phyloP scores from a whole-genome alignment of 2,329 filamentous ascomycete genomes.

The Fusarium floridanum region DNA sequence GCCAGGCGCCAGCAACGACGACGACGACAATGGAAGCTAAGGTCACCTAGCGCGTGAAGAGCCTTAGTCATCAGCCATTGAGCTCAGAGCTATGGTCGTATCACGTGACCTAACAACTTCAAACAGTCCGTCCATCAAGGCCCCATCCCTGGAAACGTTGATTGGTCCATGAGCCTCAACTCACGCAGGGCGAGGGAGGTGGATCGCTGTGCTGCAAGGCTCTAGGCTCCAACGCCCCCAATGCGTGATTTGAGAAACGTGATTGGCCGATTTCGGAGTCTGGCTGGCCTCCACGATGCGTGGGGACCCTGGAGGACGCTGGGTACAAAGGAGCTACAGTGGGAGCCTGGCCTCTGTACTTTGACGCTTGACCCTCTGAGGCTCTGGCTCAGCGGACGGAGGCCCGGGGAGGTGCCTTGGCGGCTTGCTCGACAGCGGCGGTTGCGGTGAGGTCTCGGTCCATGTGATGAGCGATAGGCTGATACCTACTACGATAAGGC shows the following conservation, averaged over 20 bases:
- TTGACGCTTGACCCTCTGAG: conserved; percentile 31
- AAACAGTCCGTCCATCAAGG: conserved; percentile 6
- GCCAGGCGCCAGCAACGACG: conserved; percentile 48
- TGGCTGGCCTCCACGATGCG: conserved; percentile 11
- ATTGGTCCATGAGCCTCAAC: conserved; percentile 30
- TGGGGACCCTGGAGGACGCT: conserved; percentile 39
- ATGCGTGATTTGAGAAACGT: conserved; percentile 9
- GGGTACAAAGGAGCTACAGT: conserved; percentile 38
- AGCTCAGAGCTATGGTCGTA: not conserved
- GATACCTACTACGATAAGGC: conserved; percentile 43
- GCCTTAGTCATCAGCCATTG: conserved; percentile 47
- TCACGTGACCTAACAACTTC: conserved; percentile 36
- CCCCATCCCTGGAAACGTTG: conserved; percentile 8
- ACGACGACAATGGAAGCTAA: conserved; percentile 46
- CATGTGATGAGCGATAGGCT: conserved; percentile 20
- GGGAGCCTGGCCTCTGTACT: conserved; percentile 17
- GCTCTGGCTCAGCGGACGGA: conserved; percentile 10
- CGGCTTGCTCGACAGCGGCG: conserved; percentile 11
- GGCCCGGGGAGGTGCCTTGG: conserved; percentile 22
- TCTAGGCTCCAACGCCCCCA: conserved; percentile 30
- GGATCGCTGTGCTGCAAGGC: conserved; percentile 24
- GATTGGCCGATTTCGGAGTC: conserved; percentile 40
- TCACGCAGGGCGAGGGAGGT: conserved; percentile 33
- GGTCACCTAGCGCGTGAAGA: conserved; percentile 31
- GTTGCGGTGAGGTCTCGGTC: conserved; percentile 25